phyloP scores from a whole-genome alignment of 164 flowering plant genomes.

The Stephania cephalantha region DNA sequence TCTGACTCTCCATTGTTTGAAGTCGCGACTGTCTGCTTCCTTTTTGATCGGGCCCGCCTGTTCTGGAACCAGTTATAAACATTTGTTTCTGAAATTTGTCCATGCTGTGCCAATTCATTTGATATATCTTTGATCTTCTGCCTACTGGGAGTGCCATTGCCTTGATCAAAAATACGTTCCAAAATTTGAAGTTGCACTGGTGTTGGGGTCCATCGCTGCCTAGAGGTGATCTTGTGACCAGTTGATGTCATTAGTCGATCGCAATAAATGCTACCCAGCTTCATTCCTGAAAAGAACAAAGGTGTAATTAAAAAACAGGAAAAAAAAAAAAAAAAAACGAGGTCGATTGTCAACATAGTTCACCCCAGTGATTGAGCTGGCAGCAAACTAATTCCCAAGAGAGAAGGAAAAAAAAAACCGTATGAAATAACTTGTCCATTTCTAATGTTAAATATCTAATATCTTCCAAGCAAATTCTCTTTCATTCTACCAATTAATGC shows the following conservation, averaged over 20 bases:
- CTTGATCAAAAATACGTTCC: slow-evolving; percentile 83
- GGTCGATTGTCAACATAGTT: background rate
- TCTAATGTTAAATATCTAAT: no score
- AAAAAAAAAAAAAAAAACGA: slow-evolving; percentile 7
- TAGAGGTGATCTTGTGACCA: slow-evolving; percentile 73
- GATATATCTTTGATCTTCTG: slow-evolving; percentile 72
- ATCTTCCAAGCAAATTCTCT: background rate
- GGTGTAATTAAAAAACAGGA: background rate
- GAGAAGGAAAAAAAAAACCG: background rate
- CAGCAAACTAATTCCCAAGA: background rate
- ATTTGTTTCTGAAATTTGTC: slow-evolving; percentile 82
- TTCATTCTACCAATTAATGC: background rate
- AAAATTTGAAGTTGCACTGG: slow-evolving; percentile 90
- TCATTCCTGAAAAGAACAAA: slow-evolving; percentile 48
- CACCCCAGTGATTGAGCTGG: background rate
- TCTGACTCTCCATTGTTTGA: slow-evolving; percentile 49
- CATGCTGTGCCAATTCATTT: slow-evolving; percentile 71
- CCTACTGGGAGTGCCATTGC: slow-evolving; percentile 90
- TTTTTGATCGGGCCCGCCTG: slow-evolving; percentile 80
- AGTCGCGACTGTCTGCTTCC: slow-evolving; percentile 42
- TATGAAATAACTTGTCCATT: no score
- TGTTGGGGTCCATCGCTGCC: slow-evolving; percentile 98
- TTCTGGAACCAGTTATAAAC: slow-evolving; percentile 96
- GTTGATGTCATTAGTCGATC: slow-evolving; percentile 69
- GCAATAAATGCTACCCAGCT: slow-evolving; percentile 74